Percentiles rank a stretch among this genome's conserved stretches.
These are phyloP conservation scores for Micractinium conductrix DNA, from an alignment of 139 green algal genomes.

Conservation along the genomic window DNA sequence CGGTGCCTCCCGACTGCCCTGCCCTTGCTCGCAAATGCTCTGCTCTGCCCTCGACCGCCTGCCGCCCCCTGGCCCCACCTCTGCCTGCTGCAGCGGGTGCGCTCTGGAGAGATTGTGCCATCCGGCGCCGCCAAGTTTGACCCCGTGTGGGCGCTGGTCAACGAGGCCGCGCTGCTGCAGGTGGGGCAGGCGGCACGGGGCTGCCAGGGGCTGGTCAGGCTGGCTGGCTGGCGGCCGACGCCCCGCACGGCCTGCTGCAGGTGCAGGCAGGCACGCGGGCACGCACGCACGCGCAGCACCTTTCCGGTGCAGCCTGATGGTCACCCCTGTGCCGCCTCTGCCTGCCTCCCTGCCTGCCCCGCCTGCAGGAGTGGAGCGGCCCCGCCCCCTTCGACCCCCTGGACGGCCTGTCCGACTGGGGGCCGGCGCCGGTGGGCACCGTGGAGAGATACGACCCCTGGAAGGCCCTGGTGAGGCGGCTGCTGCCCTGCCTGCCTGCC, in stretches of 20 bases:
- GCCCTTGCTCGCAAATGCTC: neutral
- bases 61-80: neutral
- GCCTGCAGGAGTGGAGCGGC: constrained; percentile 21
- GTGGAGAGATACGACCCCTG: neutral
- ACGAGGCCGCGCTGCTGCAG: constrained; percentile 28
- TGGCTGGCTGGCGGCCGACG: neutral
- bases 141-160: constrained; percentile 31
- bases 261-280: too few species aligned
- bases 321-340: neutral
- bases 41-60: neutral
- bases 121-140: constrained; percentile 9
- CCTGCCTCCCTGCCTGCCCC: neutral
- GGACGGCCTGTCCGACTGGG: constrained; percentile 7
- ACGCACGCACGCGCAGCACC: too few species aligned
- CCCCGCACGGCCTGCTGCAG: neutral
- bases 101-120: neutral
- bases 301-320: too few species aligned
- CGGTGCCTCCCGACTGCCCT: neutral
- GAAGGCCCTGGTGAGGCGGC: neutral
- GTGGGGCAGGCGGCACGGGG: neutral
- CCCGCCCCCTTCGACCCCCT: neutral
- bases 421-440: neutral
- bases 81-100: neutral
- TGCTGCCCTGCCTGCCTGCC: neutral
- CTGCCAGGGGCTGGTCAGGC: too few species aligned